phyloP scores from a whole-genome alignment of 1,139 yeast genomes.

The Lodderomyces parapsilosis region DNA sequence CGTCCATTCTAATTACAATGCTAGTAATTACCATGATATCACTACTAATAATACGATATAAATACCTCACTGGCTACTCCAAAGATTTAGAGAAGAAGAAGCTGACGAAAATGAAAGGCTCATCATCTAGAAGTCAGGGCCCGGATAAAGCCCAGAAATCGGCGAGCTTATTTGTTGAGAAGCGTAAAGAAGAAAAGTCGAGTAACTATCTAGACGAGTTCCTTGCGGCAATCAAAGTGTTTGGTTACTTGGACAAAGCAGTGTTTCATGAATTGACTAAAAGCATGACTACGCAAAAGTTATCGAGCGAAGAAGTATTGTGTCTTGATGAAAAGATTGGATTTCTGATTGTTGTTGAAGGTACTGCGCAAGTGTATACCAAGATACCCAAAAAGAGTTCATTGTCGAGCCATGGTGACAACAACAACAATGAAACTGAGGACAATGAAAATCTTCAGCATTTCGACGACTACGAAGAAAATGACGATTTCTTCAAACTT shows the following conservation, averaged over 20 bases:
- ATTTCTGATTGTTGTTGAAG: conserved; percentile 93
- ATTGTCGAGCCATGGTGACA: conserved; percentile 2
- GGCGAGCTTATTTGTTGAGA: conserved; percentile 21
- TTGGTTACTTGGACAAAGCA: conserved; percentile 86
- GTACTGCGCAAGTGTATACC: conserved; percentile 77
- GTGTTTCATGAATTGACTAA: conserved; percentile 92
- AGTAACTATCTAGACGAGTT: conserved; percentile 79
- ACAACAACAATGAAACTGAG: background rate
- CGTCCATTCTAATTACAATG: conserved; percentile 27
- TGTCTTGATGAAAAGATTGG: conserved; percentile 75
- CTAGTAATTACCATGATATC: conserved; percentile 20
- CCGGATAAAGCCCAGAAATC: conserved; percentile 8
- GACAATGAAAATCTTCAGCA: background rate
- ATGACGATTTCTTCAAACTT: conserved; percentile 31
- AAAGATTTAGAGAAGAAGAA: conserved; percentile 17
- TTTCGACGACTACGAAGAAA: conserved; percentile 7
- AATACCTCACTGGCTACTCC: conserved; percentile 39
- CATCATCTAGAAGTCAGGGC: conserved; percentile 8
- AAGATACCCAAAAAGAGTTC: conserved; percentile 32
- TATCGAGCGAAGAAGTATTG: conserved; percentile 74
- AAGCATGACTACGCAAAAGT: conserved; percentile 85
- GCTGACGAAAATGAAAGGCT: background rate
- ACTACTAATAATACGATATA: conserved; percentile 38
- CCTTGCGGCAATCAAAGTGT: conserved; percentile 84
- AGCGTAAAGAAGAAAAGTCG: conserved; percentile 20